Evolutionary conservation across 2,329 filamentous ascomycete genomes (phyloP).

Genomic region (Monosporascus ibericus): DNA sequence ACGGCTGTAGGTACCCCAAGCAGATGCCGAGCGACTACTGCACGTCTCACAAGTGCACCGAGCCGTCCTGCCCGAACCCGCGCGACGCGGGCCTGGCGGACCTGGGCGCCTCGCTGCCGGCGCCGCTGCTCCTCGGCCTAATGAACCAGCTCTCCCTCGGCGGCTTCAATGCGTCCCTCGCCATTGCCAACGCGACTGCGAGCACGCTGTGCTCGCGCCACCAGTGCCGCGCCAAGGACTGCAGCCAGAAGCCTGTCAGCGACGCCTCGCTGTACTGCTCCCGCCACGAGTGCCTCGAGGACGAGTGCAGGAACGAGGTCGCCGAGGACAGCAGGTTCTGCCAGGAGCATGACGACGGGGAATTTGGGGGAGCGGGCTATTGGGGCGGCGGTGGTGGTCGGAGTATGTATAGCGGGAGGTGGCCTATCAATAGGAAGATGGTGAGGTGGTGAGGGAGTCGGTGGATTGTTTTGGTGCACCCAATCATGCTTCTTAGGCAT

Average conservation of each 20-base stretch:
- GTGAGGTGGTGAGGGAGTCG: background rate
- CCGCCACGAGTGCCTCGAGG: background rate
- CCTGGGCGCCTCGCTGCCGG: background rate
- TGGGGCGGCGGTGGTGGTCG: background rate
- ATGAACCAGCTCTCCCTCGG: background rate
- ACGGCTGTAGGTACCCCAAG: conserved; percentile 4
- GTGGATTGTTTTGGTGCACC: background rate
- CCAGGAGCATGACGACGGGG: background rate
- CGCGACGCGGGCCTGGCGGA: background rate
- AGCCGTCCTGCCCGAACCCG: conserved; percentile 4
- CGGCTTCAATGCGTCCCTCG: background rate
- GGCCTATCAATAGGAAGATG: background rate
- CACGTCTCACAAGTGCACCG: conserved; percentile 4
- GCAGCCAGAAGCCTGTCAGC: background rate
- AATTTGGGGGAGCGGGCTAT: background rate
- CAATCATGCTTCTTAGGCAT: background rate
- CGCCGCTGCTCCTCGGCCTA: background rate
- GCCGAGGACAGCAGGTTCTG: background rate
- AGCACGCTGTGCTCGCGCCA: background rate
- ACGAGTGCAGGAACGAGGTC: background rate
- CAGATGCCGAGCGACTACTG: conserved; percentile 1
- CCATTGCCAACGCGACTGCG: background rate
- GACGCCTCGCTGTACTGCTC: background rate
- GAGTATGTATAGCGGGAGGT: background rate
- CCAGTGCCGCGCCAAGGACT: background rate